Base-by-base conservation (phyloP, 2,329 filamentous ascomycete species). In the Kalmusia sp. region DNA sequence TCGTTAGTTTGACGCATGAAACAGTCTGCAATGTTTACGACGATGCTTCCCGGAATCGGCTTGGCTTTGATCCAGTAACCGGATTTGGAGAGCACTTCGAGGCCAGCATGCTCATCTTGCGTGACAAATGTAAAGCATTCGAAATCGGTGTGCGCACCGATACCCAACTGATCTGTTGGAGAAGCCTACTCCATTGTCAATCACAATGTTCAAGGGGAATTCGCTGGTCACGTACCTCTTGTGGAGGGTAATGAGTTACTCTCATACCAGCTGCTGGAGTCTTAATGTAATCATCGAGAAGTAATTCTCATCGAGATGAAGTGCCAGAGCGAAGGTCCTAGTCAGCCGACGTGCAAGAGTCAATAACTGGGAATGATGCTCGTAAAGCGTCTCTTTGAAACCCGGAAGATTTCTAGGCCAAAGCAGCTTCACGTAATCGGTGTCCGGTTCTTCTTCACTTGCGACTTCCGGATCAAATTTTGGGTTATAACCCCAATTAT, bases 231-330 rank as follows among this genome's bases (percentile, higher is more conserved):
- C 28, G 22, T 35, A 46, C 43, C 22, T 52, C 54, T 49, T 54
- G 51, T 24, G 22, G 33, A 5, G 61, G 62, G 41, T 71, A 72
- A 34, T 70, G 62, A 4, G 65, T 57, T 33, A 68, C 22, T 6
- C 62, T 33, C 7, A 61, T 58, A 27, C 64, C 65, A 2, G 64
- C 66, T 0, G 73, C 83, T 0, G 84, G 84, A 57, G 82, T 79
- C 0, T 76, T 79, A 15, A 80, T 79, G 48, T 84, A 80, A 3
- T 71, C 70, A 54, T 86, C 83, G 62, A n/a, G n/a, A 87, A 86
- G 49, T 82, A 81, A 28, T 77, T 63, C 60, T 87, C 84, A 0
- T 79, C 75, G 3, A 87, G 71, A 9, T 78, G 77, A 2, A 87
- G 74, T 4, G 79, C 80, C 2, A 87, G 72, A 0, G 84, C 84